Conservation (phyloP, 345 rosid species). For the Cardamine chenopodiifolia region DNA sequence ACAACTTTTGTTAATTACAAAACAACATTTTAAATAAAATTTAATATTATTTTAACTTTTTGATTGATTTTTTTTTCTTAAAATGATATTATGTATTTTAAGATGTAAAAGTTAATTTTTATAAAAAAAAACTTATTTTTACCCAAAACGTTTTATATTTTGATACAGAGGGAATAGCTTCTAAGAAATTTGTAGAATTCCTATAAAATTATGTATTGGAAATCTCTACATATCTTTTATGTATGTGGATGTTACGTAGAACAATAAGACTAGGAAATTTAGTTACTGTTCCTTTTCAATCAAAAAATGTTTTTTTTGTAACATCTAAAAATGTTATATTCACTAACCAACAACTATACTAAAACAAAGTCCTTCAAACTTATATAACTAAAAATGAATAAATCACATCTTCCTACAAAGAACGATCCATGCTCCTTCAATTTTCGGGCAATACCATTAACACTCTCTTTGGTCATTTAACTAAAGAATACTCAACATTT, state of each 20-base stretch:
- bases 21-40: no score
- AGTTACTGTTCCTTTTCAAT: conserved; percentile 28
- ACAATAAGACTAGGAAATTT: conserved; percentile 24
- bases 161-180: no score
- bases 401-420: background rate
- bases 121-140: no score
- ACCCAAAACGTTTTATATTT: no score
- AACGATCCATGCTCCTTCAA: conserved; percentile 4
- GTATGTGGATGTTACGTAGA: conserved; percentile 20
- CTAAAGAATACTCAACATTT: background rate
- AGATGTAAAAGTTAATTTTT: no score
- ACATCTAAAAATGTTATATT: conserved; percentile 28
- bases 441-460: background rate
- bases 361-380: conserved; percentile 2
- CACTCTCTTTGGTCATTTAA: background rate
- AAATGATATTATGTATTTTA: no score
- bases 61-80: no score
- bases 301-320: no score
- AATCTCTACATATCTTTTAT: background rate
- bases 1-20: no score
- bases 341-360: conserved; percentile 22
- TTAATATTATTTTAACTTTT: no score
- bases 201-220: background rate
- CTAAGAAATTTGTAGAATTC: background rate
- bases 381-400: background rate